phyloP scores from a whole-genome alignment of 2,329 filamentous ascomycete species.

The Alternaria arbusti region DNA sequence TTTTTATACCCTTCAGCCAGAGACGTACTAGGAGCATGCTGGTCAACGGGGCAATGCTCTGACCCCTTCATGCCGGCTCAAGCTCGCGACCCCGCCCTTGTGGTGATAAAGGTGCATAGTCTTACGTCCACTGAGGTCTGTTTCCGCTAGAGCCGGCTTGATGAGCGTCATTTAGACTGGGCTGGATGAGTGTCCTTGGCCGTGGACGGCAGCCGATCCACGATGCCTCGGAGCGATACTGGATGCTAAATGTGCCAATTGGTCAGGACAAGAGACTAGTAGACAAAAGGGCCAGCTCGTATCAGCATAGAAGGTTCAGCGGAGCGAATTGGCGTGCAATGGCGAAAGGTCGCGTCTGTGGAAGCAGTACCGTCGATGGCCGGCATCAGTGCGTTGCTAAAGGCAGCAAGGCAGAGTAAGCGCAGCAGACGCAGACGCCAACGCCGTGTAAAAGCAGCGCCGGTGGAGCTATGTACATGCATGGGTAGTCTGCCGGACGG shows the following conservation, averaged over 20 bases:
- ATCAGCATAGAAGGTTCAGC: constrained; percentile 38
- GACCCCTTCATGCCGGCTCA: constrained; percentile 44
- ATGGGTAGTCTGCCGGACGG: constrained; percentile 48
- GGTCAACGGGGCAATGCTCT: constrained; percentile 39
- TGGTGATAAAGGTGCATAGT: constrained; percentile 50
- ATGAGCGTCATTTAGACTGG: constrained; percentile 43
- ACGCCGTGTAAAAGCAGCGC: constrained; percentile 44
- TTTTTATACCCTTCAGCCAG: constrained; percentile 47
- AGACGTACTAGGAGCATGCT: constrained; percentile 27
- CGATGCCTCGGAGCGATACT: constrained; percentile 39
- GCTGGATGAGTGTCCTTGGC: constrained; percentile 40
- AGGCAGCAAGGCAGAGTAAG: constrained; percentile 47
- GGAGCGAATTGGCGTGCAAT: constrained; percentile 42
- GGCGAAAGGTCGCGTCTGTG: constrained; percentile 34
- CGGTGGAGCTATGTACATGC: constrained; percentile 44
- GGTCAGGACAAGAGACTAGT: constrained; percentile 36
- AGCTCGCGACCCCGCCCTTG: constrained; percentile 46
- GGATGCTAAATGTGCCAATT: constrained; percentile 37
- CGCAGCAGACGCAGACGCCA: constrained; percentile 47
- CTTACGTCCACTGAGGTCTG: constrained; percentile 45
- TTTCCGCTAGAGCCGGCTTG: constrained; percentile 45
- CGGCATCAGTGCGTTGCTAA: constrained; percentile 38
- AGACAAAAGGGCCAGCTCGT: constrained; percentile 32
- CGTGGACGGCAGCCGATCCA: constrained; percentile 44
- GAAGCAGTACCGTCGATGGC: constrained; percentile 33